Evolutionary conservation across 2,329 filamentous ascomycete genomes (phyloP), one percentile per base, ranked within the genome.

Genomic region (Nigrospora osmanthi): DNA sequence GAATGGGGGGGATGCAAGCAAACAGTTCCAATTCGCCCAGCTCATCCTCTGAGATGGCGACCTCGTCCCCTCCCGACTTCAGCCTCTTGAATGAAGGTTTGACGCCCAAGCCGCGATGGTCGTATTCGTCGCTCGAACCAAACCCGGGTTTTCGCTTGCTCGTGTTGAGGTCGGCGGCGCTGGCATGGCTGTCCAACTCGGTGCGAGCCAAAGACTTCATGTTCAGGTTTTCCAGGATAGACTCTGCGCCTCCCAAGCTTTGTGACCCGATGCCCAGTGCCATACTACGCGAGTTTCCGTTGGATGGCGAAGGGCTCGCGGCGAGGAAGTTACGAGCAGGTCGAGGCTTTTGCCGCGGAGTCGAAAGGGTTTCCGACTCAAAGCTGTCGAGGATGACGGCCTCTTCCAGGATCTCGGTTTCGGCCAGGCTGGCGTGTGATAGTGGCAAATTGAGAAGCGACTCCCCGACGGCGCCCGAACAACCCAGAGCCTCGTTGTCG

Each of bases 121-220:
- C 73, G 40, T 67, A 70, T 48, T 79, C 76, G 42, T 76, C 76
- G 51, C 73, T 77, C 2, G 66, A 68, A 37, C 77, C 73, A 31
- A 65, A 59, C 2, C 65, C 69, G 1, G 75, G 70, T 49, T 80
- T 80, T 39, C 78, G 65, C 56, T 81, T 81, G 61, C 77, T 80
- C 4, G 70, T 66, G 35, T 64, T 71, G 17, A 76, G 62, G 33
- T 73, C 55, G 49, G 47, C 51, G 15, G 48, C 47, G 17, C 38
- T 49, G 35, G 55, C 56, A 19, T 49, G 49, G 14, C 50, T 38
- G 35, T 60, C 54, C 6, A 41, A 39, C 28, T 52, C 47, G n/a
- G 43, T 43, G 47, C 58, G 46, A 19, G 48, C 58, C 15, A 58
- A 38, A 1, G 68, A 70, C 43, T 66, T 66, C 63, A 70, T 68